Base-by-base conservation (phyloP, 2,329 filamentous ascomycete species). In the Diaporthe vaccinii region DNA sequence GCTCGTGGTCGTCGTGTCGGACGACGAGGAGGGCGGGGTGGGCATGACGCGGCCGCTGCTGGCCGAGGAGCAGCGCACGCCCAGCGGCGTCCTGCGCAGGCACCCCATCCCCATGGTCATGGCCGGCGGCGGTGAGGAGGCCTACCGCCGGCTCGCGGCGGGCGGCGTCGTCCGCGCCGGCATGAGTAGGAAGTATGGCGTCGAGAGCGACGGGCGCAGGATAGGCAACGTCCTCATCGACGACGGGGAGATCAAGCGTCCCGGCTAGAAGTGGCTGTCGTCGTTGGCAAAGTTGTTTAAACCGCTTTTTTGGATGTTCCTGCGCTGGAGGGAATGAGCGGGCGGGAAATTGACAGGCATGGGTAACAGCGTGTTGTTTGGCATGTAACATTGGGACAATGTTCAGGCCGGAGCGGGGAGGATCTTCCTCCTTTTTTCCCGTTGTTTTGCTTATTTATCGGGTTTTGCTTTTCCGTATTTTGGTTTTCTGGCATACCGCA, bases 71-170 rank as follows among this genome's bases (percentile, higher is more conserved):
- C 96, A 98, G 85, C 84, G 87, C 67, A 95, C 93, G 2, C 91
- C 92, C 0, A 89, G 87, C 4, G 95, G 95, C 0, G 86, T 95
- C 70, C 87, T 89, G 72, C 86, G 95, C 15, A 89, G 91, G 57
- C 89, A 95, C 79, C 93, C 92, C 3, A 93, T 98, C 51, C 91
- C 94, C 17, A 91, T 98, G 90, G 89, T 98, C 53, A 94, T 98
- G 90, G 90, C 98, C 28, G 91, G 91, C 0, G 95, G 94, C 0
- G 93, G 92, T 0, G 87, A 92, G 14, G 87, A 89, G 74, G 91
- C 90, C 15, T 93, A 95, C 79, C 87, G 89, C 39, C 84, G 92
- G 74, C 86, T 98, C 44, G 87, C 84, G 57, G 58, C 8, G 5
- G 65, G 65, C 46, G 85, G 86, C 59, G 91, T 93, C n/a, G 88